phyloP scores from a whole-genome alignment of 495 filamentous ascomycete genomes.

The Daldinia bambusicola region DNA sequence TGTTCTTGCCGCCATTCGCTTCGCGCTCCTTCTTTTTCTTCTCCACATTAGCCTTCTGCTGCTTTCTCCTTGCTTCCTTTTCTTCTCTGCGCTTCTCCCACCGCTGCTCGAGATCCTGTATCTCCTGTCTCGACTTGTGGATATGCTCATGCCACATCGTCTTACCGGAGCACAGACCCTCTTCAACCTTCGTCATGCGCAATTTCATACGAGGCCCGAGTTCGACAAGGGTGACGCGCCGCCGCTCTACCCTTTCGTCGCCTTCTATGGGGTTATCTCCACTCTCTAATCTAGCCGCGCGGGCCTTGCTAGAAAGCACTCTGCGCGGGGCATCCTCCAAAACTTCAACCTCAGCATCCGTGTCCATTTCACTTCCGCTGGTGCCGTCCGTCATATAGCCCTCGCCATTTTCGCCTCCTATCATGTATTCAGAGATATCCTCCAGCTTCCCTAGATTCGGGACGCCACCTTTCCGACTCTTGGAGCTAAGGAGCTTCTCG shows the following conservation, averaged over 20 bases:
- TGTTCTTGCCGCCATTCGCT: conserved; percentile 53
- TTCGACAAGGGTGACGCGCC: conserved; percentile 90
- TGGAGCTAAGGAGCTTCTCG: conserved; percentile 70
- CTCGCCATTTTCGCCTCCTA: conserved; percentile 76
- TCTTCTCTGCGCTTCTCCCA: conserved; percentile 82
- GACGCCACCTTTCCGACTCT: conserved; percentile 73
- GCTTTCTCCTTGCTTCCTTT: conserved; percentile 81
- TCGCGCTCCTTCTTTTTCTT: conserved; percentile 73
- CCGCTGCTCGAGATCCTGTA: conserved; percentile 76
- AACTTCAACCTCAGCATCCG: conserved; percentile 95
- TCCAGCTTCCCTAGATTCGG: conserved; percentile 91
- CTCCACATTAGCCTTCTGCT: conserved; percentile 88
- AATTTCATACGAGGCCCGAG: conserved; percentile 90
- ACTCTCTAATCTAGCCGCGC: conserved; percentile 53
- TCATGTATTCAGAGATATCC: conserved; percentile 95
- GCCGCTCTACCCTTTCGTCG: conserved; percentile 70
- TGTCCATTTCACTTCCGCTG: conserved; percentile 90
- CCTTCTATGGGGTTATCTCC: conserved; percentile 45
- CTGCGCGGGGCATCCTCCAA: conserved; percentile 76
- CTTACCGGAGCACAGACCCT: conserved; percentile 88
- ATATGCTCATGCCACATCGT: conserved; percentile 98
- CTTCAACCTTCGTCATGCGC: conserved; percentile 94
- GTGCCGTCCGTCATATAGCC: conserved; percentile 87
- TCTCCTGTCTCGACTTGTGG: conserved; percentile 80
- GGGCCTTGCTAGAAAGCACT: conserved; percentile 70